Conservation (phyloP, 306 rosid genomes). For the Malus sieversii region DNA sequence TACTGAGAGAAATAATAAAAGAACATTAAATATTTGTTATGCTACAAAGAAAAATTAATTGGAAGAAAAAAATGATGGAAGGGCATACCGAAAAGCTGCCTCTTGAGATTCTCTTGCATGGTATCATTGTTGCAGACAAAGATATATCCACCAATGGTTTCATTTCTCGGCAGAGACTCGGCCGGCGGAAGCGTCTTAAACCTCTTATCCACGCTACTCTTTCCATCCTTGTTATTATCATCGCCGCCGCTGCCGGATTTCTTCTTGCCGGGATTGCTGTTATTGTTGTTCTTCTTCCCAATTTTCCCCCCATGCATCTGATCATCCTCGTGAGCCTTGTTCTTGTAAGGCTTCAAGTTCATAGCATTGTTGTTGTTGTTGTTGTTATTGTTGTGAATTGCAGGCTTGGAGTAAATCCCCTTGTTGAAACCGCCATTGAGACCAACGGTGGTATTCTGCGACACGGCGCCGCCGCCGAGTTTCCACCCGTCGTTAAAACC, state of each 20-base stretch:
- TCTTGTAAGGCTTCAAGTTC: constrained; percentile 43
- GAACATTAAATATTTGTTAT: background rate
- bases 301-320: constrained; percentile 21
- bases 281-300: constrained; percentile 30
- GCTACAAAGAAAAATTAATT: background rate
- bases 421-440: constrained; percentile 62
- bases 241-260: constrained; percentile 17
- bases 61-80: background rate
- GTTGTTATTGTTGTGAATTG: constrained; percentile 16
- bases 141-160: constrained; percentile 79
- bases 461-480: constrained; percentile 20
- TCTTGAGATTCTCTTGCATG: constrained; percentile 80
- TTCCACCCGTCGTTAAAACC: constrained; percentile 28
- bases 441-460: constrained; percentile 23
- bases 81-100: constrained; percentile 74
- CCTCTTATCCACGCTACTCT: constrained; percentile 51
- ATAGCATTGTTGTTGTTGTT: constrained; percentile 17
- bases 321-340: constrained; percentile 38
- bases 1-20: too few relatives aligned
- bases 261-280: constrained; percentile 30
- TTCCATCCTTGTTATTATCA: constrained; percentile 42
- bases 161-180: constrained; percentile 69
- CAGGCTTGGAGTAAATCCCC: constrained; percentile 67
- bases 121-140: constrained; percentile 97
- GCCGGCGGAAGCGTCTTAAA: constrained; percentile 82